A percentile compares a stretch with the other conserved stretches of the same genome.
phyloP scores from a whole-genome alignment of 805 yeast species.

The Nakazawaea sp. region DNA sequence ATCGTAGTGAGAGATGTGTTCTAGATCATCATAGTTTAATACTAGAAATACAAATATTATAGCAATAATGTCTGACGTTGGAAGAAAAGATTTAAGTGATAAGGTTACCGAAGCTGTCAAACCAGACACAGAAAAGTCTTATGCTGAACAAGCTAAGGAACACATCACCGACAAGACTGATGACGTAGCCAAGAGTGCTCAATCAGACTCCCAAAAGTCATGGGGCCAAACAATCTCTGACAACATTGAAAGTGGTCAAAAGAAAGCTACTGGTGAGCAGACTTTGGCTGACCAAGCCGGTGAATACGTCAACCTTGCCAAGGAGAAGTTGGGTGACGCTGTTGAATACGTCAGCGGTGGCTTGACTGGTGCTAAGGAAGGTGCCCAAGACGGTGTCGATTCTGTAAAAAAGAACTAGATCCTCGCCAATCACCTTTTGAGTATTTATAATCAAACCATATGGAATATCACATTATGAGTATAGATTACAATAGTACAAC shows the following conservation, averaged over 20 bases:
- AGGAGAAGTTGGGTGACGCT: conserved; percentile 43
- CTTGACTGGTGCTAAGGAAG: conserved; percentile 52
- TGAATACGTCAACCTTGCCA: conserved; percentile 34
- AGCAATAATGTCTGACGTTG: conserved; percentile 29
- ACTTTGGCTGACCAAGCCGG: conserved; percentile 33
- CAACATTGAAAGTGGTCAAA: conserved; percentile 46
- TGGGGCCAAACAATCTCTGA: conserved; percentile 64
- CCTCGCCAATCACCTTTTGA: too few relatives aligned
- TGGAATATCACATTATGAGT: too few relatives aligned
- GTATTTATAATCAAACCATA: too few relatives aligned
- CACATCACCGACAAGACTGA: conserved; percentile 60
- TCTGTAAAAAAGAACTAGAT: conserved; percentile 5
- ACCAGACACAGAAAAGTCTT: conserved; percentile 66
- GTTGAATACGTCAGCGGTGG: conserved; percentile 50
- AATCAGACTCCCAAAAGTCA: conserved; percentile 67
- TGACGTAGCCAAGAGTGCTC: conserved; percentile 47
- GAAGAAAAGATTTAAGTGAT: conserved; percentile 72
- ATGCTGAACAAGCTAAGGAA: conserved; percentile 66
- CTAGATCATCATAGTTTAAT: background rate
- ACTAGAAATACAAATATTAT: too few relatives aligned
- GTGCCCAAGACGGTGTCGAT: conserved; percentile 26
- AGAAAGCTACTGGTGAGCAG: conserved; percentile 34
- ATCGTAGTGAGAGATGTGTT: too few relatives aligned
- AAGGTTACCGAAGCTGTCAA: conserved; percentile 60
- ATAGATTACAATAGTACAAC: too few relatives aligned